Conservation (phyloP, 176 grass and related monocot species). For the Metroxylon sagu region DNA sequence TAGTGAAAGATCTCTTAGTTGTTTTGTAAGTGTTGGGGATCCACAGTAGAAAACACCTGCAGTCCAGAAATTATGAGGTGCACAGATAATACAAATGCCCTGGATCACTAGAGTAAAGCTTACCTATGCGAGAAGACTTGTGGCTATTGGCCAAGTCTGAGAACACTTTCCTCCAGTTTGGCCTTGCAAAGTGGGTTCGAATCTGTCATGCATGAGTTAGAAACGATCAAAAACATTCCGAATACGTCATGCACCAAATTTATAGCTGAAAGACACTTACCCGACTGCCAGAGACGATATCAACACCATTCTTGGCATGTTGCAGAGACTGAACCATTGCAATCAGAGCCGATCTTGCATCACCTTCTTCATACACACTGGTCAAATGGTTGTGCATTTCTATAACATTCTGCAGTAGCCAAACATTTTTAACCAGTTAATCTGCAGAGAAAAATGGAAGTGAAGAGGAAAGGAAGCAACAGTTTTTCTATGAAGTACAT, state of each 20-base stretch:
- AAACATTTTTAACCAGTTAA: slow-evolving; percentile 12
- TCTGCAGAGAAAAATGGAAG: slow-evolving; percentile 1
- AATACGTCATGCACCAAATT: not conserved
- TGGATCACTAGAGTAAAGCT: slow-evolving; percentile 4
- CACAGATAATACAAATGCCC: not conserved
- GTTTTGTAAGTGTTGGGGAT: slow-evolving; percentile 64
- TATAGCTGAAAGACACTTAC: slow-evolving; percentile 22
- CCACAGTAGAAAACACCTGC: slow-evolving; percentile 99
- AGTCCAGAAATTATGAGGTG: slow-evolving; percentile 27
- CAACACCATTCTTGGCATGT: slow-evolving; percentile 81
- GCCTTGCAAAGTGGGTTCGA: slow-evolving; percentile 93
- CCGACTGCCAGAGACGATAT: slow-evolving; percentile 89
- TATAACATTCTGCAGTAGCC: slow-evolving; percentile 68
- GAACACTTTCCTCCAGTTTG: slow-evolving; percentile 99
- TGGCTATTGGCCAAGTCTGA: slow-evolving; percentile 70
- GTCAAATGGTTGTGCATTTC: slow-evolving; percentile 99
- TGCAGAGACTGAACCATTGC: slow-evolving; percentile 96
- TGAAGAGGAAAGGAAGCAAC: slow-evolving; percentile 1
- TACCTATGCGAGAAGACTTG: slow-evolving; percentile 80
- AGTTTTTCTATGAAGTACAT: slow-evolving; percentile 35
- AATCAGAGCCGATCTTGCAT: slow-evolving; percentile 85
- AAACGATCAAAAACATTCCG: not conserved
- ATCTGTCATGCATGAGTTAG: slow-evolving; percentile 42
- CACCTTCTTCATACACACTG: slow-evolving; percentile 99
- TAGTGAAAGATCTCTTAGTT: slow-evolving; percentile 69